A percentile compares a stretch with the other conserved stretches of the same genome.
Conservation (phyloP, 768 basidiomycete species). For the Auricularia cornea region DNA sequence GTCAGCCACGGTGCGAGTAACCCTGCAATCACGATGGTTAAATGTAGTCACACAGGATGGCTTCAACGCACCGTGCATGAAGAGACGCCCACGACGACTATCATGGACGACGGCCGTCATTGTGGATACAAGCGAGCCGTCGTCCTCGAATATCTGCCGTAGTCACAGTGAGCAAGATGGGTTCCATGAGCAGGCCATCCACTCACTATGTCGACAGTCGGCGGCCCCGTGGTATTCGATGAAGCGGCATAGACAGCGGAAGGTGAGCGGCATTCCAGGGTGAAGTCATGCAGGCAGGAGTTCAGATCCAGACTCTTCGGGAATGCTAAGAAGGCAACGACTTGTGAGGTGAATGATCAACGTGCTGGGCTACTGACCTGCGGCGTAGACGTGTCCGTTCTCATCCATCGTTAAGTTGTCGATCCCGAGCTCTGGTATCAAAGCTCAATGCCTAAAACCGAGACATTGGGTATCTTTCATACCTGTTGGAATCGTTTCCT, state of each 20-base stretch:
- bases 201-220: conserved; percentile 47
- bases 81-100: conserved; percentile 39
- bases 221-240: conserved; percentile 41
- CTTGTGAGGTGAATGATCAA: too few relatives aligned
- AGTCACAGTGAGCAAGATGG: too few relatives aligned
- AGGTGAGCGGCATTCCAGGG: conserved; percentile 29
- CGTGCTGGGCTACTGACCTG: conserved; percentile 34
- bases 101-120: conserved; percentile 53
- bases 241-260: conserved; percentile 41
- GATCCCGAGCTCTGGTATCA: conserved; percentile 37
- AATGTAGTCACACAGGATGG: not conserved
- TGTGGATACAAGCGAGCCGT: conserved; percentile 47
- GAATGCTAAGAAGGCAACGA: conserved; percentile 40
- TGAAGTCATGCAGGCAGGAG: conserved; percentile 31
- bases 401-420: conserved; percentile 59
- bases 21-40: not conserved
- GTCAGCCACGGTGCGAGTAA: too few relatives aligned
- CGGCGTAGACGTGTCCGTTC: conserved; percentile 53
- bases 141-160: conserved; percentile 57
- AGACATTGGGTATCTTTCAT: too few relatives aligned
- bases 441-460: too few relatives aligned
- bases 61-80: conserved; percentile 45
- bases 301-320: conserved; percentile 25
- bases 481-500: conserved; percentile 49
- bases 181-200: too few relatives aligned